Evolutionary conservation across 164 flowering plant species (phyloP), one percentile per base, ranked within the genome.

Genomic region (Tetrastigma voinierianum): DNA sequence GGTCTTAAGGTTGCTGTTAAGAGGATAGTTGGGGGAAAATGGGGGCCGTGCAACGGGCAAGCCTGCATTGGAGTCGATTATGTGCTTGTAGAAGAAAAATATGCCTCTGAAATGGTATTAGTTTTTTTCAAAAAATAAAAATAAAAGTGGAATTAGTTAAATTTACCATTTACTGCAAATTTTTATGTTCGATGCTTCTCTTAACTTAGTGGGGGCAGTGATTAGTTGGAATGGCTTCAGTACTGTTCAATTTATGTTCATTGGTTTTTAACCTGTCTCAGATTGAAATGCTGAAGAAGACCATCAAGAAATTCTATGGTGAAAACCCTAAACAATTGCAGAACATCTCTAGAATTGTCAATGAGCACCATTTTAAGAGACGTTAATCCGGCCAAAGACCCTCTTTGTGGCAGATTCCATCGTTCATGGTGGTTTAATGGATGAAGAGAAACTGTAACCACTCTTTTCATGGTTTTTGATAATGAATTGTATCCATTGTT

Each of bases 11-110:
- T 87, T 40, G 86, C 89, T 20, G 74, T 71, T 32, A 84, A 81
- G 64, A 80, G 98, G 71, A 75, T 93, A 46, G 72, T 66, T 6
- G 80, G 81, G 1, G 96, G 81, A 4, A 93, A 93, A 70, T 93
- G 90, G 86, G 92, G 86, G 0, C 25, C 84, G 0, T 83, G 92
- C 73, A 49, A 63, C 56, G 98, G 98, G 47, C 98, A 93, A 70
- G 94, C 87, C 9, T 93, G 98, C 59, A 68, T 93, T 56, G 89
- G 80, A 25, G 59, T 86, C 0, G 98, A 93, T 71, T 93, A 90
- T 77, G 18, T 91, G 57, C 83, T 93, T 4, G 89, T 89, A 52
- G 83, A 88, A 72, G 82, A 88, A 47, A 82, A 82, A 18, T 77
- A 68, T 51, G 87, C 85, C 32, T 60, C 85, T 17, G 40, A 19